Percentiles rank a stretch among this genome's conserved stretches.
phyloP scores from a whole-genome alignment of 495 filamentous ascomycete genomes.

The Penicillium turbatum region DNA sequence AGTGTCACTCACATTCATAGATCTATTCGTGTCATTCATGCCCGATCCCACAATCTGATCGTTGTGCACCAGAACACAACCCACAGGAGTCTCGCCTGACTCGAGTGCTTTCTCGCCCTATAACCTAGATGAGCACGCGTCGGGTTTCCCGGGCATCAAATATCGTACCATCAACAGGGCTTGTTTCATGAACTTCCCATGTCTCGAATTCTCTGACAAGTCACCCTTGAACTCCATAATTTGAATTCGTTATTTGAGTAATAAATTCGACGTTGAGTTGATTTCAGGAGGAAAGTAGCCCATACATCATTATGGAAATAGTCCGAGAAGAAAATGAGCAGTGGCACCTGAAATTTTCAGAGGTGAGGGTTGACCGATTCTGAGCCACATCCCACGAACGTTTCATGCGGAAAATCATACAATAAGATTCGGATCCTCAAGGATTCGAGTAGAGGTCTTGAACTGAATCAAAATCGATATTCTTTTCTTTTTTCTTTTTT shows the following conservation, averaged over 20 bases:
- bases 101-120: conserved; percentile 77
- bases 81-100: conserved; percentile 88
- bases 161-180: conserved; percentile 61
- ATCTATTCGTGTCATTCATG: conserved; percentile 95
- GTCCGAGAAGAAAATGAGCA: neutral
- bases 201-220: conserved; percentile 25
- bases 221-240: neutral
- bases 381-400: neutral
- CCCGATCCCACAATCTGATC: conserved; percentile 72
- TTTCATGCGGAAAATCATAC: too few species aligned
- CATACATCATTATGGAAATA: too few species aligned
- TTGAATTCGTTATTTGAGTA: neutral
- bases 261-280: neutral
- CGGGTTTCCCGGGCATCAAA: neutral
- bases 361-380: neutral
- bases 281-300: too few species aligned
- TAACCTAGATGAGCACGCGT: conserved; percentile 7
- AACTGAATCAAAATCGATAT: too few species aligned
- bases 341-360: conserved; percentile 1
- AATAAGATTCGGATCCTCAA: too few species aligned
- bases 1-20: conserved; percentile 54
- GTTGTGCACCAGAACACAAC: conserved; percentile 82
- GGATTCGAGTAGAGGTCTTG: too few species aligned
- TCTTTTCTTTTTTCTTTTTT: too few species aligned
- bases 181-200: conserved; percentile 64